Percentiles rank a stretch among this genome's conserved stretches.
Conservation (phyloP, 768 basidiomycete species). For the Phlebiopsis gigantea region DNA sequence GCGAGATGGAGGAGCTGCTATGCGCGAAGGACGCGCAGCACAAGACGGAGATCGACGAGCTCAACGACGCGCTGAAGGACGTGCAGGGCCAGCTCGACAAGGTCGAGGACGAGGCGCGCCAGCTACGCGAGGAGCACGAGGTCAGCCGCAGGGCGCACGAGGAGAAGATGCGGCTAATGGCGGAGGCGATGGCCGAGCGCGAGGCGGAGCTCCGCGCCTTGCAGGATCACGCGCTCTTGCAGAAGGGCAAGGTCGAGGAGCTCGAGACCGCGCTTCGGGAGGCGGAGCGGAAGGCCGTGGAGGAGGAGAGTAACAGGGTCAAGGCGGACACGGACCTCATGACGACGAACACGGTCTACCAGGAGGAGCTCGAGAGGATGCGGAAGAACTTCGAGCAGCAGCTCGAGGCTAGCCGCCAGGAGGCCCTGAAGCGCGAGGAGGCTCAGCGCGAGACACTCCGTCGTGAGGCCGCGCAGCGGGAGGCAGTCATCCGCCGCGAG, state of each 20-base stretch:
- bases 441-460: not conserved
- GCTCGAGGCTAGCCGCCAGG: not conserved
- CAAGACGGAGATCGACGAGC: slow-evolving; percentile 10
- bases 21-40: slow-evolving; percentile 11
- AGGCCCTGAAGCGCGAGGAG: not conserved
- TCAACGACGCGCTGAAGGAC: slow-evolving; percentile 3
- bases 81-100: slow-evolving; percentile 9
- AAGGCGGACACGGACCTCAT: slow-evolving; percentile 21
- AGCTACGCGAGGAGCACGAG: slow-evolving; percentile 30
- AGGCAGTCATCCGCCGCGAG: not conserved
- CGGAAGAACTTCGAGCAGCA: slow-evolving; percentile 10
- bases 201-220: not conserved
- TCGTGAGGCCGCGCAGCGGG: not conserved
- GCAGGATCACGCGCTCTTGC: slow-evolving; percentile 9
- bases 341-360: not conserved
- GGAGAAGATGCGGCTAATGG: slow-evolving; percentile 7
- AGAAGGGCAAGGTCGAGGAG: slow-evolving; percentile 25
- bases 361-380: slow-evolving; percentile 8
- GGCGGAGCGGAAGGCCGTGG: slow-evolving; percentile 19
- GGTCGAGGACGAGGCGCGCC: slow-evolving; percentile 4
- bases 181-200: slow-evolving; percentile 6
- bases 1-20: slow-evolving; percentile 10
- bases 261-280: slow-evolving; percentile 3
- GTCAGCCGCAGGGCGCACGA: slow-evolving; percentile 29
- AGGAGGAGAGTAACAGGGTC: slow-evolving; percentile 29